Conservation (phyloP, 495 filamentous ascomycete species). For the Penicillium egyptiacum region DNA sequence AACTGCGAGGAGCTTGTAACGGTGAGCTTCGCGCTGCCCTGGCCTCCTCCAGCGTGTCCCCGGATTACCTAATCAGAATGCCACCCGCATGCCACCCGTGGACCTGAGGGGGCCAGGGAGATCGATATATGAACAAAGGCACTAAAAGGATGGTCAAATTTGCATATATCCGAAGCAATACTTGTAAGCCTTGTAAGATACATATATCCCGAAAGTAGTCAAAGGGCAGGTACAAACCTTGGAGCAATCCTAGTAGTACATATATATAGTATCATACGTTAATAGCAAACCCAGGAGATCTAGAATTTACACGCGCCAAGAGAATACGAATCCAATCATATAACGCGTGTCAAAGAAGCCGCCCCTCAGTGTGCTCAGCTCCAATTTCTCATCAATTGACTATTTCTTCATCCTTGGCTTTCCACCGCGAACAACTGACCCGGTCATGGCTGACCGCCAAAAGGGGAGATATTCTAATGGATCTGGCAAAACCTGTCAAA, state of each 20-base stretch:
- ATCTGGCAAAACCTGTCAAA: conserved; percentile 23
- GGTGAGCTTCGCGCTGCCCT: neutral
- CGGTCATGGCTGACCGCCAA: neutral
- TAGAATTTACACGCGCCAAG: neutral
- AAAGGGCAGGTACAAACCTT: neutral
- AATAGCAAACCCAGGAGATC: neutral
- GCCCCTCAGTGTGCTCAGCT: neutral
- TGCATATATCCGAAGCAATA: neutral
- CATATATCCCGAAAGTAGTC: neutral
- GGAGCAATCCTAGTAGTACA: neutral
- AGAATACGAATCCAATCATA: neutral
- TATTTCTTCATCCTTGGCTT: neutral
- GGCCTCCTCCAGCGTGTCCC: neutral
- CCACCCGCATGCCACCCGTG: neutral
- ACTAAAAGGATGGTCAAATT: neutral
- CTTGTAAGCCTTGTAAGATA: neutral
- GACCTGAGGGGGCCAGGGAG: neutral
- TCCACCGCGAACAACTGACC: neutral
- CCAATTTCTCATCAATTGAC: neutral
- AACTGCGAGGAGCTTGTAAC: conserved; percentile 5
- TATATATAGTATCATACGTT: neutral
- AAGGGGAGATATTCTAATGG: conserved; percentile 3
- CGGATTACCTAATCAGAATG: conserved; percentile 10
- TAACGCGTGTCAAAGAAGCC: neutral
- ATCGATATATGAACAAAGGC: neutral